These are phyloP conservation scores for Penicillium malachiteum DNA, from an alignment of 495 filamentous ascomycete species.

Conservation along the genomic window DNA sequence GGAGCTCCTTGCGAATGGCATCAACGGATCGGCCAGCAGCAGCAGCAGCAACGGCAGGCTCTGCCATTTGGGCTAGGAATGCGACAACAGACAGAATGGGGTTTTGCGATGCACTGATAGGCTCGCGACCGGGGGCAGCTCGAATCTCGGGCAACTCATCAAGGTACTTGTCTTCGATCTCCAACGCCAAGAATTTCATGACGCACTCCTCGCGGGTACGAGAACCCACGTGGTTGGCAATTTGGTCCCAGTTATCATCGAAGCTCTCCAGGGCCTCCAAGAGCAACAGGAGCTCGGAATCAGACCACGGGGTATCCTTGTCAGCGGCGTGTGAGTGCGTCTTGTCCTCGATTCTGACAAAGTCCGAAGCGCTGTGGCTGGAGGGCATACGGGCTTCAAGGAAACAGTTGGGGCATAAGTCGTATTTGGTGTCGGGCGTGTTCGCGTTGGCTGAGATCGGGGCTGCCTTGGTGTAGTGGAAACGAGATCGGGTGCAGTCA, in stretches of 20 bases:
- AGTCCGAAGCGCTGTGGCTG: constrained; percentile 70
- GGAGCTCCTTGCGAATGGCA: constrained; percentile 74
- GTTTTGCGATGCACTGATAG: constrained; percentile 87
- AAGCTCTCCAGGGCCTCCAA: constrained; percentile 87
- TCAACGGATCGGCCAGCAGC: constrained; percentile 83
- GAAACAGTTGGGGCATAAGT: constrained; percentile 88
- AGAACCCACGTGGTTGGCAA: constrained; percentile 86
- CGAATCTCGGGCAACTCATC: constrained; percentile 70
- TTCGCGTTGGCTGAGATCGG: constrained; percentile 56
- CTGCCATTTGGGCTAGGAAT: constrained; percentile 84
- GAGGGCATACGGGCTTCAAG: constrained; percentile 74
- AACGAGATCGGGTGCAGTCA: constrained; percentile 89
- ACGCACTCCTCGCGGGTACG: constrained; percentile 96
- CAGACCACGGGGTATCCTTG: constrained; percentile 82
- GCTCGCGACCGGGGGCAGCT: constrained; percentile 69
- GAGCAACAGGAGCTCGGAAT: constrained; percentile 79
- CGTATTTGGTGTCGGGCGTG: constrained; percentile 66
- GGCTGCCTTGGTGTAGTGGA: constrained; percentile 71
- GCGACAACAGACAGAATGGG: constrained; percentile 92
- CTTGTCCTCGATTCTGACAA: constrained; percentile 85
- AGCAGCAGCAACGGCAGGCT: constrained; percentile 83
- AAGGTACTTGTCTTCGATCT: constrained; percentile 87
- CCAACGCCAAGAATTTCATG: constrained; percentile 87
- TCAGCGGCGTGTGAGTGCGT: constrained; percentile 71
- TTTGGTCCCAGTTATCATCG: constrained; percentile 92